Base-by-base conservation (phyloP, 306 rosid species). In the Vicia faba region DNA sequence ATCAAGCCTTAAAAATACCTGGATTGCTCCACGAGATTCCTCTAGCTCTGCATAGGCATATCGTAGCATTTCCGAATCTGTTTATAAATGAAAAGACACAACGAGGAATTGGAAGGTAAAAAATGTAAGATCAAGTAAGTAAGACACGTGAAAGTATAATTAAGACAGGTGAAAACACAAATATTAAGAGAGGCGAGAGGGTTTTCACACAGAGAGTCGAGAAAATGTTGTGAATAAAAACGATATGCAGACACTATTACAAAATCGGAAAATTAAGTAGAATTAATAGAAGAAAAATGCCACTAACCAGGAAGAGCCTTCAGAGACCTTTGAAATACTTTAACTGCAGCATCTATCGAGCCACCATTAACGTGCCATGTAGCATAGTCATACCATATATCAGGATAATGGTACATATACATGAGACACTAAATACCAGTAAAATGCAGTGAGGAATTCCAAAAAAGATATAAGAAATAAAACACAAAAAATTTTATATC, bases 31-130 rank as follows among this genome's bases (percentile, higher is more conserved):
- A 77, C 96, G 97, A 66, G 98, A 89, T 78, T 93, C 97, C 83
- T 93, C 97, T 76, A 93, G 84, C 85, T 93, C 98, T 4, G 97
- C 97, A 75, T 86, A 89, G 62, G 98, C 98, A 88, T 88, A 93
- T 56, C 92, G 83, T 33, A 93, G 87, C 96, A 93, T 82, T 71
- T 88, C 89, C 0, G 91, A 89, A 78, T 84, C 96, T 93, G 86
- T 61, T 44, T 0, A 2, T 16, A 59, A 19, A 68, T 33, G 45
- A 68, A 29, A 26, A 40, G 60, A 68, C 61, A 18, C 46, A 49
- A 61, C 14, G 64, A 23, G 36, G 28, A 33, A 33, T 7, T 7
- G 38, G 7, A 2, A 31, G 36, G 36, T 31, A 31, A 31, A 1
- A 5, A 31, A 6, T 31, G 8, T 31, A 31, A 31, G 36, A 5